Base-by-base conservation (phyloP, 73 alveolate species). In the Loxodes magnus region DNA sequence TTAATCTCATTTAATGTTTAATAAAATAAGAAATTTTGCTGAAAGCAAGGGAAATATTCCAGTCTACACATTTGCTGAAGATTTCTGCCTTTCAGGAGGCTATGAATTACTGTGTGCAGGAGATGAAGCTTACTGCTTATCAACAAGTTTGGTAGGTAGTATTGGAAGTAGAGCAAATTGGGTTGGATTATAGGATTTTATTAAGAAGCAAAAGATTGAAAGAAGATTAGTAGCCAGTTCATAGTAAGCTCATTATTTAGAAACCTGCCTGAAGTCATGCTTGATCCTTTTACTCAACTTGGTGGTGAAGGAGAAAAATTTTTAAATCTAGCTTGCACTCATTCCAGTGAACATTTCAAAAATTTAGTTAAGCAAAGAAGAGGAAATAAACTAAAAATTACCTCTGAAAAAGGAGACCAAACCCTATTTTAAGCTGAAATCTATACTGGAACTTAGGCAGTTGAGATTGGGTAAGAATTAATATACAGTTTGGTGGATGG, bases 1-100 rank as follows among this genome's bases (percentile, higher is more conserved):
- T 10, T 44, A 63, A 58, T 12, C 67, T 16, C 29, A 52, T 27
- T 34, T 56, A 4, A 55, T 63, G 10, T 20, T 48, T 23, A n/a
- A 36, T 35, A 37, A 33, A 33, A 28, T 63, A 25, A 22, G 33
- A 6, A 35, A 10, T 28, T 36, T 55, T 7, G 29, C 36, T 19
- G 21, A 29, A 27, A 25, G n/a, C n/a, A n/a, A 63, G 5, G 21
- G 56, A 14, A 63, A 64, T 22, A n/a, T 59, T 5, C 62, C 62
- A 33, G 12, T 56, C 15, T 64, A 54, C 10, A 35, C 74, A n/a
- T 64, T 64, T 64, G 74, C 66, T 3, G 74, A 64, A 59, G 77
- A 64, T 20, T 52, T 34, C 56, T 69, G 72, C 9, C 33, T 41
- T 14, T 35, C 74, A 6, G 64, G 53, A 2, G 64, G 62, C 26